Percentiles rank a stretch among this genome's conserved stretches.
phyloP scores from a whole-genome alignment of 1,139 yeast species.

The Arxiozyma slooffiae region DNA sequence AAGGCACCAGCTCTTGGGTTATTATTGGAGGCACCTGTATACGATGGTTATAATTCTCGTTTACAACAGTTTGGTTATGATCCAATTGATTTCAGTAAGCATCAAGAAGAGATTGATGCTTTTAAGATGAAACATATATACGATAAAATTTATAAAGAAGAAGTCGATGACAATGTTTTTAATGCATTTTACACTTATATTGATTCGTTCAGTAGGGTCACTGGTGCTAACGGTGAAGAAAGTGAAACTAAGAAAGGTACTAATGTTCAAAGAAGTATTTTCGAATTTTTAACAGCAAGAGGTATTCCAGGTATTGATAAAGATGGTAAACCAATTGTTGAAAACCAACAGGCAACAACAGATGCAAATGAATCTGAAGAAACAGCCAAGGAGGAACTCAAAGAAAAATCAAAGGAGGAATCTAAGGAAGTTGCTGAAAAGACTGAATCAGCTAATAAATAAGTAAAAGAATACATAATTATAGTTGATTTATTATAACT shows the following conservation, averaged over 20 bases:
- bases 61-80: constrained; percentile 74
- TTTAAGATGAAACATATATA: constrained; percentile 85
- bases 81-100: constrained; percentile 59
- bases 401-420: neutral
- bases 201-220: constrained; percentile 50
- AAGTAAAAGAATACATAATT: neutral
- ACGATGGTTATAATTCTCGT: constrained; percentile 69
- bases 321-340: constrained; percentile 1
- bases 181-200: constrained; percentile 83
- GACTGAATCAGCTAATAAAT: neutral
- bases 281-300: constrained; percentile 66
- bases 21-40: constrained; percentile 82
- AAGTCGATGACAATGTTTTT: constrained; percentile 75
- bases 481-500: neutral
- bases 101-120: constrained; percentile 60
- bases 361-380: neutral
- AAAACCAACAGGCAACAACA: neutral
- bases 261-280: constrained; percentile 38
- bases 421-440: neutral
- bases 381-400: neutral
- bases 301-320: constrained; percentile 34
- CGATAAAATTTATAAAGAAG: constrained; percentile 86
- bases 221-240: constrained; percentile 27
- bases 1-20: constrained; percentile 96
- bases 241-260: constrained; percentile 20